A percentile compares a stretch with the other conserved stretches of the same genome.
Conservation (phyloP, 345 rosid genomes). For the Camelina hispida region DNA sequence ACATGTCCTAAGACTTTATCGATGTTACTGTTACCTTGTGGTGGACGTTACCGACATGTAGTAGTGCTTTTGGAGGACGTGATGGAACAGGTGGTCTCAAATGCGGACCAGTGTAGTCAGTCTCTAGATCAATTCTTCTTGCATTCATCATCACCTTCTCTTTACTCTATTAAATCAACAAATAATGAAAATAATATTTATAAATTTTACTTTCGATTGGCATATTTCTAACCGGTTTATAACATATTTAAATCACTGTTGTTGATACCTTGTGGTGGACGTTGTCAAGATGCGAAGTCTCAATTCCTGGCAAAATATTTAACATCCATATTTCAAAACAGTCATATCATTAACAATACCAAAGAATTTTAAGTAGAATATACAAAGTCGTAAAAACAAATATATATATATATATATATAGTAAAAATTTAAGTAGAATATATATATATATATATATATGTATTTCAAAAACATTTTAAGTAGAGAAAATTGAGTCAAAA, state of each 20-base stretch:
- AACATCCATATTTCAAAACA: too few species aligned
- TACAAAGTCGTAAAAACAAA: too few species aligned
- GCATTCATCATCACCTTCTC: background rate
- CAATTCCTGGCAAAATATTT: constrained; percentile 23
- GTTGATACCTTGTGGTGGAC: constrained; percentile 13
- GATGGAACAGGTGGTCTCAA: background rate
- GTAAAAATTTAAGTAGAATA: too few species aligned
- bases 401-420: too few species aligned
- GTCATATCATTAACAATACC: too few species aligned
- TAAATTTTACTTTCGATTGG: background rate
- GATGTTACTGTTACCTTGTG: too few species aligned
- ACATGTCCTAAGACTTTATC: background rate
- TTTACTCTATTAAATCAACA: constrained; percentile 3
- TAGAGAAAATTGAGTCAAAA: background rate
- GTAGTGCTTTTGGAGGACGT: background rate
- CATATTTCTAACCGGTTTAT: background rate
- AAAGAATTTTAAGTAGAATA: background rate
- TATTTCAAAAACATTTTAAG: too few species aligned
- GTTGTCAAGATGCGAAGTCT: constrained; percentile 16
- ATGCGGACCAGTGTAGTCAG: background rate
- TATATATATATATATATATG: too few species aligned
- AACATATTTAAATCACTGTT: background rate
- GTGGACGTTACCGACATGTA: too few species aligned
- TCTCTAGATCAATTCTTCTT: constrained; percentile 31
- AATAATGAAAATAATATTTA: background rate